phyloP scores from a whole-genome alignment of 2,329 filamentous ascomycete genomes.

The Knufia fluminis region DNA sequence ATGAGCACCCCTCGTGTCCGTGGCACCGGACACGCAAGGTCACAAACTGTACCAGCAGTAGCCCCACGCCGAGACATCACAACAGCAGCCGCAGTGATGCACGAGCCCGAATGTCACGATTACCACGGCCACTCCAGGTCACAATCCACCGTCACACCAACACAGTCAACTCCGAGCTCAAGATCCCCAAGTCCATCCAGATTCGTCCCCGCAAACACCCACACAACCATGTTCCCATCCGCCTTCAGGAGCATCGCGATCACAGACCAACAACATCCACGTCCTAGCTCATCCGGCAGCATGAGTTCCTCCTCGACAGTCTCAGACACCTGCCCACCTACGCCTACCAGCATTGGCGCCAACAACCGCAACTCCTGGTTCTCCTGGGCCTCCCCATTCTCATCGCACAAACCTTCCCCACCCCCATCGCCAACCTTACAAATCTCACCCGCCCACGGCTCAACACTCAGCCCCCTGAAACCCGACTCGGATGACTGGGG shows the following conservation, averaged over 20 bases:
- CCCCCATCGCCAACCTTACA: too few relatives aligned
- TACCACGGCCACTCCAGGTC: neutral
- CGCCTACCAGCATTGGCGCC: neutral
- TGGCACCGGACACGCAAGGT: neutral
- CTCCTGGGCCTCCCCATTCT: neutral
- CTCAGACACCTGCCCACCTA: neutral
- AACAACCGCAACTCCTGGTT: neutral
- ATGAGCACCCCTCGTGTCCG: neutral
- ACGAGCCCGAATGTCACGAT: neutral
- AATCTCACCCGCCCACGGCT: neutral
- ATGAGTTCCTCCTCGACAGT: neutral
- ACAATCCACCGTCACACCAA: neutral
- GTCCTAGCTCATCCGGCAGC: neutral
- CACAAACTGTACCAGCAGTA: neutral
- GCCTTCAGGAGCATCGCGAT: conserved; percentile 1
- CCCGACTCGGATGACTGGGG: conserved; percentile 1
- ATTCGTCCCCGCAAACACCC: conserved; percentile 2
- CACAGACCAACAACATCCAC: neutral
- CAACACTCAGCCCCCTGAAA: neutral
- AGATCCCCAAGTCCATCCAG: neutral
- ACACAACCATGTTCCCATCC: neutral
- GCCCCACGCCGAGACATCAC: neutral
- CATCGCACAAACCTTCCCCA: too few relatives aligned
- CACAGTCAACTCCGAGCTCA: neutral
- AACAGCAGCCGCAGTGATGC: neutral